phyloP scores from a whole-genome alignment of 2,329 filamentous ascomycete species.

The Penicillium psychrosexuale region DNA sequence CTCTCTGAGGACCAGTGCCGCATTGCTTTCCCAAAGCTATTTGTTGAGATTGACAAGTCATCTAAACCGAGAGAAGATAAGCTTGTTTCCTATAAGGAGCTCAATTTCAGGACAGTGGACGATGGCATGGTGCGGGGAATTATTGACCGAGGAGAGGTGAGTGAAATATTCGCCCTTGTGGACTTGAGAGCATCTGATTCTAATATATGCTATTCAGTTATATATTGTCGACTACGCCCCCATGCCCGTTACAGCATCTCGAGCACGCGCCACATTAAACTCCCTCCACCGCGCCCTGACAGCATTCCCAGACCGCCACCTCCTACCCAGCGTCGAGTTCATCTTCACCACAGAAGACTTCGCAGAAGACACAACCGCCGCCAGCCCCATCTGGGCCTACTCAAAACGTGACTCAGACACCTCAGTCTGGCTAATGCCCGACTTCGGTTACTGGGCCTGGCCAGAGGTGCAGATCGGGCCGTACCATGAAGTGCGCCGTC shows the following conservation, averaged over 20 bases:
- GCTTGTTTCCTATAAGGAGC: constrained; percentile 33
- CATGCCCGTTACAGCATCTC: constrained; percentile 35
- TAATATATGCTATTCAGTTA: constrained; percentile 23
- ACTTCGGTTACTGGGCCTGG: constrained; percentile 56
- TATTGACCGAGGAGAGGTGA: constrained; percentile 37
- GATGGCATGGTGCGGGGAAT: constrained; percentile 40
- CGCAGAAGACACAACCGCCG: constrained; percentile 26
- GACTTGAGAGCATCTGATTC: background rate
- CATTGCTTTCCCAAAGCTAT: constrained; percentile 43
- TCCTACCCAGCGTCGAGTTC: constrained; percentile 51
- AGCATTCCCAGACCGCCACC: constrained; percentile 37
- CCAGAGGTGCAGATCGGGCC: constrained; percentile 48
- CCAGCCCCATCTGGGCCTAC: constrained; percentile 44
- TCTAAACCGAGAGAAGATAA: constrained; percentile 20
- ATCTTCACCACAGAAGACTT: constrained; percentile 49
- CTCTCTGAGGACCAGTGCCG: constrained; percentile 37
- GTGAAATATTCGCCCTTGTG: constrained; percentile 4
- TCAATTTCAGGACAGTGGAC: constrained; percentile 32
- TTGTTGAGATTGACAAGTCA: constrained; percentile 37
- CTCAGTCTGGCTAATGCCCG: constrained; percentile 51
- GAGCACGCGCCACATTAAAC: constrained; percentile 45
- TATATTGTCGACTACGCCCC: constrained; percentile 38
- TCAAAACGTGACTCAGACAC: constrained; percentile 40
- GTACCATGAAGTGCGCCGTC: constrained; percentile 43
- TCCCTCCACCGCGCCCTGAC: constrained; percentile 49